Base-by-base conservation (phyloP, 208 protist genomes). In the Blechomonas ayalai region DNA sequence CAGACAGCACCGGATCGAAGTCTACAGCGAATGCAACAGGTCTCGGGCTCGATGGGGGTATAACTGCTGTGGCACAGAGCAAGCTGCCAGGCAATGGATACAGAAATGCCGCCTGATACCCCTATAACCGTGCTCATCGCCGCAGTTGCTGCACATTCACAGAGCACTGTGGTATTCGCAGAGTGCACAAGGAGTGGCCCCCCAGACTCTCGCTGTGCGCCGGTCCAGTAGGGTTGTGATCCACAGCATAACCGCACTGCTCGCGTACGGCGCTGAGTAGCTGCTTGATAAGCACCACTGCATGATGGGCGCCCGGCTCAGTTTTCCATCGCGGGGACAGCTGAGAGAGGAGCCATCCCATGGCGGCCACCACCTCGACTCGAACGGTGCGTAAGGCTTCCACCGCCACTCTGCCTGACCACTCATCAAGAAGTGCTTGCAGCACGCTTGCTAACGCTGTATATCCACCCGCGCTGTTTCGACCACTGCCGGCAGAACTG, bases 101-200 rank as follows among this genome's bases (percentile, higher is more conserved):
- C 85, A 94, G 6, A 88, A 46, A 66, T 94, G 90, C n/a, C 85
- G 73, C 40, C 67, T 73, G 12, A 88, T 56, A 54, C 82, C 77
- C 19, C 41, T 33, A 50, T 90, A 89, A 19, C 52, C 50, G 60
- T 78, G 75, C 13, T 46, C 65, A 7, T 51, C 45, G 0, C 73
- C 79, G 41, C 81, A 90, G 13, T 52, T 50, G 26, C 47, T 64
- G 52, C 85, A 94, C 2, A 51, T 35, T 80, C 85, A 93, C 45
- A 28, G 8, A 0, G 50, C 66, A 4, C 29, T 10, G 26, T 44
- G 31, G 29, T 65, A 75, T 2, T 49, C 59, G 44, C 82, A 94
- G 9, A 87, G 49, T 46, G 67, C 64, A n/a, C 7, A 16, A 38
- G 2, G 64, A 64, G 44, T 90, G 85, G 3, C 65, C 69, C 7